Evolutionary conservation across 2,329 filamentous ascomycete species (phyloP).

Genomic region (Emmonsiellopsis sp.): DNA sequence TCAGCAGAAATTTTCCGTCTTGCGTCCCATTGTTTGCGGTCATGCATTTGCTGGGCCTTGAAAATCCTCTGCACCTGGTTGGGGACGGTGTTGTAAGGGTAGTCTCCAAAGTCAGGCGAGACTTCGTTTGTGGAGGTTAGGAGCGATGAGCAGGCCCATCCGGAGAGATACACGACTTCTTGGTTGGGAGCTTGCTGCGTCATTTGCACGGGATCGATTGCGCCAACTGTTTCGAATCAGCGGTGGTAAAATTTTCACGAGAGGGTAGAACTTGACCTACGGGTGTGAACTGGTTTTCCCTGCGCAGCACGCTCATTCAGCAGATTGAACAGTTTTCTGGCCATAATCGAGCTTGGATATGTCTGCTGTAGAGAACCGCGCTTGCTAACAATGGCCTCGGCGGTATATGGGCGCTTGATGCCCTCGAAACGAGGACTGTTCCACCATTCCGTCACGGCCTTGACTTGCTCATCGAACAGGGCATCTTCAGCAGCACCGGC

Average conservation of each 20-base stretch:
- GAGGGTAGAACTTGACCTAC: constrained; percentile 40
- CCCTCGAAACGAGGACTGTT: constrained; percentile 70
- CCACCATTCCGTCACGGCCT: constrained; percentile 89
- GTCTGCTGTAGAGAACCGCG: constrained; percentile 75
- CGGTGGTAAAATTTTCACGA: neutral
- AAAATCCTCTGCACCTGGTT: constrained; percentile 95
- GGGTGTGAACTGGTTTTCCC: constrained; percentile 86
- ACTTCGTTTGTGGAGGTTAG: constrained; percentile 94
- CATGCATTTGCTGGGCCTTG: constrained; percentile 94
- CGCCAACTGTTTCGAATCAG: constrained; percentile 60
- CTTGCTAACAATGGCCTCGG: constrained; percentile 87
- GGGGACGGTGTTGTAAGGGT: constrained; percentile 97
- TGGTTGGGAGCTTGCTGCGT: constrained; percentile 95
- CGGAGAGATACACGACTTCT: constrained; percentile 90
- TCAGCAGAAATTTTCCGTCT: constrained; percentile 67
- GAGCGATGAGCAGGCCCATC: constrained; percentile 93
- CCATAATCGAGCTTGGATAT: constrained; percentile 91
- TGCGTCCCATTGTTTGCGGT: constrained; percentile 87
- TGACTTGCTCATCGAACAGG: constrained; percentile 72
- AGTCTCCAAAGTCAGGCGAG: constrained; percentile 94
- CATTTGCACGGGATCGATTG: constrained; percentile 99
- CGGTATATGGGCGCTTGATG: constrained; percentile 85
- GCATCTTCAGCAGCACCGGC: constrained; percentile 72
- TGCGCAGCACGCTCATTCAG: constrained; percentile 66
- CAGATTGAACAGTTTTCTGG: constrained; percentile 85